Conservation (phyloP, 306 rosid species). For the Corylus americana region DNA sequence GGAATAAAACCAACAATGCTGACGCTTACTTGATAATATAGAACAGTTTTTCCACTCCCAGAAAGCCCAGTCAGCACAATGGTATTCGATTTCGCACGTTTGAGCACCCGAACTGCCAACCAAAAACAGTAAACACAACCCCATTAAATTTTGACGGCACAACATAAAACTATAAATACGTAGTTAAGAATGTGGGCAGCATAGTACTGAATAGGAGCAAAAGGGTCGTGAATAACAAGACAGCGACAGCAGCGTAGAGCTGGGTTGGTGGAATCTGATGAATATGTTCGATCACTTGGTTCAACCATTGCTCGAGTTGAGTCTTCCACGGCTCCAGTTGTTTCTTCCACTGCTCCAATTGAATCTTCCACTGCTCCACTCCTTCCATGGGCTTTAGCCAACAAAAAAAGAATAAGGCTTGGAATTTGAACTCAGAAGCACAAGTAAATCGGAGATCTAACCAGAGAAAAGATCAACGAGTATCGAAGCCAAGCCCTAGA, state of each 20-base stretch:
- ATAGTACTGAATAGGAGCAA: slow-evolving; percentile 45
- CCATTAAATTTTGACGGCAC: neutral
- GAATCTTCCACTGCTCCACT: neutral
- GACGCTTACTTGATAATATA: slow-evolving; percentile 72
- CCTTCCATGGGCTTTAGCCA: neutral
- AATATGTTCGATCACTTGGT: slow-evolving; percentile 34
- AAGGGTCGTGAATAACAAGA: slow-evolving; percentile 47
- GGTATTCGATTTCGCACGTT: slow-evolving; percentile 62
- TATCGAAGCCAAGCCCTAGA: too few relatives aligned
- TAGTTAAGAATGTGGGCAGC: neutral
- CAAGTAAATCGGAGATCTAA: neutral
- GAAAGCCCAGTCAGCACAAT: slow-evolving; percentile 74
- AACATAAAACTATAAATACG: neutral
- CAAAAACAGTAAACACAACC: neutral
- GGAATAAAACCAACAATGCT: neutral
- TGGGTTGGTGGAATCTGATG: slow-evolving; percentile 58
- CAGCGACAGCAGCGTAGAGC: slow-evolving; percentile 57
- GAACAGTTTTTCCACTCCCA: slow-evolving; percentile 81
- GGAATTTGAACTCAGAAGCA: neutral
- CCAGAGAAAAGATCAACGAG: neutral
- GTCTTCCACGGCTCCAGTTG: slow-evolving; percentile 52
- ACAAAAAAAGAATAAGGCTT: too few relatives aligned
- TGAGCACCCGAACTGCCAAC: slow-evolving; percentile 66
- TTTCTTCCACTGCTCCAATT: slow-evolving; percentile 5
- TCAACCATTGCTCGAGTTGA: slow-evolving; percentile 32